Base-by-base conservation (phyloP, 805 yeast genomes). In the Metschnikowia kofuensis region DNA sequence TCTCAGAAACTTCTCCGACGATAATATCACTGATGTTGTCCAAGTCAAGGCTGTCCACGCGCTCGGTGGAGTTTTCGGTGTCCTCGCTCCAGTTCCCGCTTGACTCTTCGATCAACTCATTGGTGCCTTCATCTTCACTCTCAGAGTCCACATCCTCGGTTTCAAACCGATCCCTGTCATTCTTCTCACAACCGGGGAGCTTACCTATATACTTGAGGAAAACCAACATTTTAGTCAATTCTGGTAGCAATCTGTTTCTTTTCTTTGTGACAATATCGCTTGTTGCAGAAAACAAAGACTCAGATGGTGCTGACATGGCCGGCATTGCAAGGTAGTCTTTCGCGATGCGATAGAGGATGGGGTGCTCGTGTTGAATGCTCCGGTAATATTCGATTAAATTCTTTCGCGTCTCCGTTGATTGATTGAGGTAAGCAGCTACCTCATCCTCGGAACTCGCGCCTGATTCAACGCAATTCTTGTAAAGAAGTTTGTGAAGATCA, bases 331-430 rank as follows among this genome's bases (percentile, higher is more conserved):
- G 7, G 30, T 11, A 11, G 35, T 38, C 42, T 2, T 28, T 38
- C 12, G 42, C 42, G 6, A 38, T 27, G 16, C 42, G 42, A 38
- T 38, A 38, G 28, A 38, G 42, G 28, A 38, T 16, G 16, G 42
- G 42, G 12, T 15, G 28, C 4, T 10, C 6, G 14, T 38, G 11
- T 10, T 28, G 13, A 9, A 11, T 7, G 21, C 32, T 28, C 15
- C 16, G 31, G 15, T 38, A 38, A 26, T 15, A 38, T 11, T 38
- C 42, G 12, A 28, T 9, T n/a, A 38, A 10, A 28, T 28, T 38
- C 12, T n/a, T 7, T 6, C 32, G 38, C n/a, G n/a, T n/a, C 14
- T 35, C 42, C 7, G 8, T 28, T 6, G 42, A 34, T 28, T 38
- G 21, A 8, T 13, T 28, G 1, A 27, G 21, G 42, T 27, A 38